These are phyloP conservation scores for Kewa caespitosa DNA, from an alignment of 179 eudicot genomes.

Conservation along the genomic window DNA sequence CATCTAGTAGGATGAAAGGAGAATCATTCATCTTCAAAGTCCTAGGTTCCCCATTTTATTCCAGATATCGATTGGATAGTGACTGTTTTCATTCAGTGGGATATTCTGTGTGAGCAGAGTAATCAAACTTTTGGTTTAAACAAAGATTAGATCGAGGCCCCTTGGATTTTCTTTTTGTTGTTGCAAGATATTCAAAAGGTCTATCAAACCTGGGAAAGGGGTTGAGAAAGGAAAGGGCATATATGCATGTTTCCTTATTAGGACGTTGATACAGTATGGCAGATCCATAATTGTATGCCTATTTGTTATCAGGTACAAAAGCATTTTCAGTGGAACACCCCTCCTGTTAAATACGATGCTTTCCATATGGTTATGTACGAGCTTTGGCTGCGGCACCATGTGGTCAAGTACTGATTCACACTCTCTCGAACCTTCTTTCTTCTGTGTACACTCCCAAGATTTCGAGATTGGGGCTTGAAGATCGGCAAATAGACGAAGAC, in stretches of 20 bases:
- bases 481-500: slow-evolving; percentile 13
- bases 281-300: too few relatives aligned
- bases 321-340: slow-evolving; percentile 92
- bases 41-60: too few relatives aligned
- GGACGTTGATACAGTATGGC: too few relatives aligned
- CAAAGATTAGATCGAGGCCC: background rate
- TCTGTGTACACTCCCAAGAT: slow-evolving; percentile 16
- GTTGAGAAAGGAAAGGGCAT: background rate
- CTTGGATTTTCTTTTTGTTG: background rate
- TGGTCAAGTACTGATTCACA: slow-evolving; percentile 64
- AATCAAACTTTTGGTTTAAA: background rate
- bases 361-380: slow-evolving; percentile 94
- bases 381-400: slow-evolving; percentile 83
- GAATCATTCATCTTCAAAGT: too few relatives aligned
- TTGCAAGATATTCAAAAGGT: background rate
- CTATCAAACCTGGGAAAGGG: too few relatives aligned
- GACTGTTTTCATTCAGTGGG: background rate
- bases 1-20: too few relatives aligned
- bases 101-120: background rate
- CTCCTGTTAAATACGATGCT: slow-evolving; percentile 76
- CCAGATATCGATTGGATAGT: too few relatives aligned
- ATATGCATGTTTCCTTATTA: background rate
- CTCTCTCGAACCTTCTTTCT: background rate
- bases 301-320: slow-evolving; percentile 60
- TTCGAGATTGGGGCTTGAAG: slow-evolving; percentile 12